These are phyloP conservation scores for Trichoderma erinaceum DNA, from an alignment of 495 filamentous ascomycete genomes.

Conservation along the genomic window DNA sequence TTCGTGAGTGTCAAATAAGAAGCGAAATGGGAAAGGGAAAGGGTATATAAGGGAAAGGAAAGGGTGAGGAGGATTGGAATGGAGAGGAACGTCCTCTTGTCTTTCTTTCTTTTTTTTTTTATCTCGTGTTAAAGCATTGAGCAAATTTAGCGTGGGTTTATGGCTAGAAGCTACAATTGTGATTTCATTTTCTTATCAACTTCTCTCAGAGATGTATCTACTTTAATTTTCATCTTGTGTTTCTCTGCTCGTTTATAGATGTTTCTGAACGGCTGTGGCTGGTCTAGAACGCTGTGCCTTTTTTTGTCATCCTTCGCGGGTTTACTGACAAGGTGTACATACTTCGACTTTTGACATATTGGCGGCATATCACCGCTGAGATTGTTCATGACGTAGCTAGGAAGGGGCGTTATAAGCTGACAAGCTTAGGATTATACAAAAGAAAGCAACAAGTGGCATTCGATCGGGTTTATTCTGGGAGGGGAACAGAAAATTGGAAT, in stretches of 20 bases:
- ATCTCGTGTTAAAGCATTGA: neutral
- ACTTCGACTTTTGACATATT: too few relatives aligned
- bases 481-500: neutral
- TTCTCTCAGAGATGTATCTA: neutral
- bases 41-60: too few relatives aligned
- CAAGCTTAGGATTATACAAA: too few relatives aligned
- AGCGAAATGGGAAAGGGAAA: too few relatives aligned
- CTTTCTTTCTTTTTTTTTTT: too few relatives aligned
- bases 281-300: neutral
- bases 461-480: too few relatives aligned
- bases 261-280: neutral
- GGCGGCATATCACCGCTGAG: too few relatives aligned
- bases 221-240: neutral
- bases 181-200: neutral
- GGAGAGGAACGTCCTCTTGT: neutral
- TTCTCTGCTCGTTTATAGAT: neutral
- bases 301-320: neutral
- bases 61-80: neutral
- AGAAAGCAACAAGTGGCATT: neutral
- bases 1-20: too few relatives aligned
- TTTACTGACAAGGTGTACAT: too few relatives aligned
- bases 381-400: too few relatives aligned
- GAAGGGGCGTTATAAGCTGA: too few relatives aligned
- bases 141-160: neutral
- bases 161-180: constrained; percentile 11